Evolutionary conservation across 768 basidiomycete species (phyloP), one percentile per base, ranked within the genome.

Genomic region (Crucibulum laeve): DNA sequence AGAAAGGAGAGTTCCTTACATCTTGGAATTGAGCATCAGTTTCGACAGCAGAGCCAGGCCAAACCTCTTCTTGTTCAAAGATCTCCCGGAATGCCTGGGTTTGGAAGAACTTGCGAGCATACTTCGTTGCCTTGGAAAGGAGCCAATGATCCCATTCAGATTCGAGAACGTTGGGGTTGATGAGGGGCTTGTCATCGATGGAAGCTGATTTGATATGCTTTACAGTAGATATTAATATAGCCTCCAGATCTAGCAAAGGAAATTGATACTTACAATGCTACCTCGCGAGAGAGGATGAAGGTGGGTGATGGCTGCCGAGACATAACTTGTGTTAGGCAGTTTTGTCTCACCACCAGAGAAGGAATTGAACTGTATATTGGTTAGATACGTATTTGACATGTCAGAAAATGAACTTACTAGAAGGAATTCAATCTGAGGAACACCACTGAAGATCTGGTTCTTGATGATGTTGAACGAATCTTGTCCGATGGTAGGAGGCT

Each of bases 201-300:
- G 52, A 55, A 2, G 45, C 48, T 11, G 53, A 51, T 18, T 46
- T 51, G 34, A 60, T 54, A 36, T 61, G 57, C 55, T 63, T 30
- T 1, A 23, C 5, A 28, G 22, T n/a, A 19, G 25, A 47, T 38
- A 3, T 42, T 23, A 13, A 22, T 36, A 10, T 26, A 34, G 25
- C 13, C 13, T 15, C 15, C 26, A 19, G 28, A 32, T 17, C 15
- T 19, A 23, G 22, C 13, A 15, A 35, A 14, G 14, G 17, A 11
- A 35, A 33, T 24, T 3, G 23, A 25, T 8, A 40, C 55, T 48
- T 38, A 65, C 64, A 25, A 64, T 57, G 41, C 59, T 67, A 15
- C 77, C 78, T 26, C 74, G 67, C 18, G 73, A 73, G 37, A 72
- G 52, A 2, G 71, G 73, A 49, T 71, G 73, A 26, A 73, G 58